These are phyloP conservation scores for Arabidopsis thaliana DNA, from an alignment of 345 rosid genomes.

Conservation along the genomic window DNA sequence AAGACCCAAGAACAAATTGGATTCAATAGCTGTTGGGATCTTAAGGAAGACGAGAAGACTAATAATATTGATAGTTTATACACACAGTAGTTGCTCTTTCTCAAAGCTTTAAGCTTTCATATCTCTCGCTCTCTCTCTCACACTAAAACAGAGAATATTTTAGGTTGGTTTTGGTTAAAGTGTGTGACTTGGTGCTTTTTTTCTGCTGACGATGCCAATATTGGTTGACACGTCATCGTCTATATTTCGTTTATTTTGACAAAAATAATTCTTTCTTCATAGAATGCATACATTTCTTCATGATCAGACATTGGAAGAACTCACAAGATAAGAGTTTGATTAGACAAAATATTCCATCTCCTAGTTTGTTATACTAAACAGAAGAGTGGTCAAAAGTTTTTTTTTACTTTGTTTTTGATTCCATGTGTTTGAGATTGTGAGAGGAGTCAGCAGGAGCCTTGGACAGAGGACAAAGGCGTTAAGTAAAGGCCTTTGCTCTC, in stretches of 20 bases:
- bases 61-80: background rate
- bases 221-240: constrained; percentile 29
- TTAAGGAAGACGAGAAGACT: background rate
- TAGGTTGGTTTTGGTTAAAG: constrained; percentile 28
- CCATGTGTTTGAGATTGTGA: constrained; percentile 1
- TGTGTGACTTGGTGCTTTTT: constrained; percentile 33
- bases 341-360: background rate
- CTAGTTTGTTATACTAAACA: background rate
- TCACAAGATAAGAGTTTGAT: background rate
- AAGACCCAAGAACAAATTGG: constrained; percentile 19
- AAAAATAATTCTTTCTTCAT: no score
- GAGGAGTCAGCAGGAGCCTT: constrained; percentile 43
- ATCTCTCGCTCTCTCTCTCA: constrained; percentile 2
- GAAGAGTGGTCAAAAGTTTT: background rate
- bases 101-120: constrained; percentile 10
- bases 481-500: constrained; percentile 61
- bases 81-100: background rate
- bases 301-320: background rate
- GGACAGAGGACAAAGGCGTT: constrained; percentile 50
- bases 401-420: constrained; percentile 2
- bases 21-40: constrained; percentile 13
- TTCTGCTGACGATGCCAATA: constrained; percentile 14
- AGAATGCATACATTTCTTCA: background rate
- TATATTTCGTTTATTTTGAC: no score
- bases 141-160: constrained; percentile 17